Evolutionary conservation across 148 eudicot genomes (phyloP).

Genomic region (Bassia scoparia): DNA sequence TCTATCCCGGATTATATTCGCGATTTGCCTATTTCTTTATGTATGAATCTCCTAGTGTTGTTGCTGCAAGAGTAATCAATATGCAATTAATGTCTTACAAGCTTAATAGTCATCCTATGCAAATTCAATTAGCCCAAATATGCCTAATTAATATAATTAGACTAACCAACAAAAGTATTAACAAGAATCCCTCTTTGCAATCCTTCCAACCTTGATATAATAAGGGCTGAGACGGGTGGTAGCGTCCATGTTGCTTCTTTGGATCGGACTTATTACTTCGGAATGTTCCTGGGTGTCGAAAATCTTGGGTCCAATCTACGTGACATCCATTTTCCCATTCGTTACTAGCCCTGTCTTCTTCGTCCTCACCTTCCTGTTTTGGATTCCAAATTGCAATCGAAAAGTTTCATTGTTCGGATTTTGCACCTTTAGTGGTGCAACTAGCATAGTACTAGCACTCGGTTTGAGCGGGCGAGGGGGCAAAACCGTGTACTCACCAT

Average conservation of each 20-base stretch:
- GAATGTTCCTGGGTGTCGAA: conserved; percentile 25
- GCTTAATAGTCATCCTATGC: not conserved
- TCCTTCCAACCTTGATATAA: conserved; percentile 2
- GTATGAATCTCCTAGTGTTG: conserved; percentile 24
- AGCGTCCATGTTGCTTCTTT: conserved; percentile 13
- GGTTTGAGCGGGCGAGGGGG: not conserved
- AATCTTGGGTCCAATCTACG: conserved; percentile 12
- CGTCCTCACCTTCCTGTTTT: conserved; percentile 7
- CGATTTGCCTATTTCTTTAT: conserved; percentile 11
- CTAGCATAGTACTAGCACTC: conserved; percentile 3
- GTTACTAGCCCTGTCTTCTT: not conserved
- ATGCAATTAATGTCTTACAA: not conserved
- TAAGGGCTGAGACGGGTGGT: conserved; percentile 14
- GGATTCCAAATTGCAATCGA: conserved; percentile 21
- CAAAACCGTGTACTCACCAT: not conserved
- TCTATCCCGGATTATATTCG: conserved; percentile 19
- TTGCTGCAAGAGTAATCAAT: conserved; percentile 13
- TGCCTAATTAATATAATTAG: not conserved
- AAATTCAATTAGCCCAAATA: not conserved
- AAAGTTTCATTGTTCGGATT: conserved; percentile 15
- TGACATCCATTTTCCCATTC: not conserved
- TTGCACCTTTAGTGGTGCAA: conserved; percentile 8
- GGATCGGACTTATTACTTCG: conserved; percentile 26
- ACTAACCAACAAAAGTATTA: not conserved
- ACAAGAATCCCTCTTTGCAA: not conserved